Conservation (phyloP, 2,329 filamentous ascomycete genomes). For the Chalaropsis thielavioides region DNA sequence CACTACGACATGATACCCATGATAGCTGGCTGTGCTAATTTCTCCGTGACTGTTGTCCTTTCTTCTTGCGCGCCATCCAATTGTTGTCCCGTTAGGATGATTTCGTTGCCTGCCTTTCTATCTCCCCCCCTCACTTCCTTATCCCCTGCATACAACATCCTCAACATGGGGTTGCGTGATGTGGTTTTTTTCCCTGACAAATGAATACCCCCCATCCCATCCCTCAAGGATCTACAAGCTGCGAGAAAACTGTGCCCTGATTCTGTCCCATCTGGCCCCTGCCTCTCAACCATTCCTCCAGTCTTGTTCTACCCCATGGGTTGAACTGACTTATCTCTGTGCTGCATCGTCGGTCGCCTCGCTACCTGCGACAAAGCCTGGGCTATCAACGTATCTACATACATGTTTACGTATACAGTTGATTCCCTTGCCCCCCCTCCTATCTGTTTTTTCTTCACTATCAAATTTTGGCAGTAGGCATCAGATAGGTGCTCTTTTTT, state of each 20-base stretch:
- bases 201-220: not conserved
- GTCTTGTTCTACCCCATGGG: not conserved
- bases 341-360: no score
- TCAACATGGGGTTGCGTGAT: constrained; percentile 1
- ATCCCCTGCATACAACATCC: constrained; percentile 4
- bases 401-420: not conserved
- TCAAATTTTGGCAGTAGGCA: no score
- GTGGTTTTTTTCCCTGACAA: not conserved
- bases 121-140: not conserved
- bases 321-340: not conserved
- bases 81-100: not conserved
- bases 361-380: not conserved
- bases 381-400: not conserved
- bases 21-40: not conserved
- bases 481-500: not conserved
- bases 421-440: not conserved
- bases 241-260: constrained; percentile 2
- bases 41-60: not conserved
- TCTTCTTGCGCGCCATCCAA: not conserved
- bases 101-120: not conserved
- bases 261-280: constrained; percentile 4
- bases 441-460: no score
- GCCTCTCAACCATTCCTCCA: constrained; percentile 5
- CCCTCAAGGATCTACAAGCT: constrained; percentile 1
- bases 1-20: not conserved